Percentiles rank a stretch among this genome's conserved stretches.
Conservation (phyloP, 495 filamentous ascomycete genomes). For the Penicillium canescens region DNA sequence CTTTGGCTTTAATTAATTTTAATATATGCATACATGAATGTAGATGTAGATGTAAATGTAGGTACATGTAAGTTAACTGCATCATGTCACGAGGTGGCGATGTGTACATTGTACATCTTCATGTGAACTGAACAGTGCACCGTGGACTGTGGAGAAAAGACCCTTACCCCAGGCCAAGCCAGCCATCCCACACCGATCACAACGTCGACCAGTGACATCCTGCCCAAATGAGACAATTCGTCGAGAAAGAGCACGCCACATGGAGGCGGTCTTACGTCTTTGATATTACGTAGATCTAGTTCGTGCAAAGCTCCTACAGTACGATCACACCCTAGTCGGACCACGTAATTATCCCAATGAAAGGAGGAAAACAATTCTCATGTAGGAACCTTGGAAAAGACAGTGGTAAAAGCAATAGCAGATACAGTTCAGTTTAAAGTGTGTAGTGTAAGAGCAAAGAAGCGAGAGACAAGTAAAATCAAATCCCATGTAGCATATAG, state of each 20-base stretch:
- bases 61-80: background rate
- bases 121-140: background rate
- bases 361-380: too few relatives aligned
- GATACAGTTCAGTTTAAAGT: background rate
- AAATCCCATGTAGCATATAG: background rate
- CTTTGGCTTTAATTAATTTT: too few relatives aligned
- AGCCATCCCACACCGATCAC: background rate
- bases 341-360: too few relatives aligned
- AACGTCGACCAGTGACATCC: background rate
- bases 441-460: background rate
- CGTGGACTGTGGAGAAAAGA: background rate
- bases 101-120: background rate
- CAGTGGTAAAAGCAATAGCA: background rate
- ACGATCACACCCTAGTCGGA: too few relatives aligned
- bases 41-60: background rate
- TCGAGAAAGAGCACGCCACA: conserved; percentile 1
- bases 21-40: background rate
- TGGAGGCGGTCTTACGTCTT: background rate
- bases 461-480: conserved; percentile 2
- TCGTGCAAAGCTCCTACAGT: background rate
- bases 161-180: conserved; percentile 5
- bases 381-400: background rate
- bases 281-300: background rate
- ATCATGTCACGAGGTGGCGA: background rate
- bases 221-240: background rate